phyloP scores from a whole-genome alignment of 768 basidiomycete species.

The Amyloporia xantha region DNA sequence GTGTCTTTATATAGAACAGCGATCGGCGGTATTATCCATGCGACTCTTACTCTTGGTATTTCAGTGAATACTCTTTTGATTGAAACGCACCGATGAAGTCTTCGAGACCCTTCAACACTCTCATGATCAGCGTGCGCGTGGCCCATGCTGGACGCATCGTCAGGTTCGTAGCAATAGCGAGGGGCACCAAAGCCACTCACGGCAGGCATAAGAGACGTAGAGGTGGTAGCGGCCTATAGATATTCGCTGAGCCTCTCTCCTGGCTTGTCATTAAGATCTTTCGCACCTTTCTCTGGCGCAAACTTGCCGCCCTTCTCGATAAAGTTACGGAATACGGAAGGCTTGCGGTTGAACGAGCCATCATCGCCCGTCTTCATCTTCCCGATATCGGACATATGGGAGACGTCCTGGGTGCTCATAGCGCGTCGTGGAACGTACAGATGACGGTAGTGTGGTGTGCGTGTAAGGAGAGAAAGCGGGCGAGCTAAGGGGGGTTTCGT shows the following conservation, averaged over 20 bases:
- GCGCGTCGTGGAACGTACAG: too few relatives aligned
- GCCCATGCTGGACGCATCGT: slow-evolving; percentile 67
- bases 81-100: slow-evolving; percentile 65
- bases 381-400: slow-evolving; percentile 43
- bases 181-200: slow-evolving; percentile 36
- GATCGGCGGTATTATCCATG: too few relatives aligned
- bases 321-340: slow-evolving; percentile 46
- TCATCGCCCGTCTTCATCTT: slow-evolving; percentile 49
- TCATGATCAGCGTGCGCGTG: slow-evolving; percentile 79
- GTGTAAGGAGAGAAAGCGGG: too few relatives aligned
- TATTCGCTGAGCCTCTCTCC: too few relatives aligned
- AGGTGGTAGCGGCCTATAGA: slow-evolving; percentile 90
- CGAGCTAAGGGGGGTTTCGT: too few relatives aligned
- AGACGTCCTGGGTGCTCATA: slow-evolving; percentile 23
- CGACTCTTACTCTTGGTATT: too few relatives aligned
- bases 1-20: too few relatives aligned
- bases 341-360: slow-evolving; percentile 59
- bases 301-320: slow-evolving; percentile 56
- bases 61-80: too few relatives aligned
- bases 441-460: too few relatives aligned
- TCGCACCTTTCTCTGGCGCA: slow-evolving; percentile 70
- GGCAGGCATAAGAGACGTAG: slow-evolving; percentile 84
- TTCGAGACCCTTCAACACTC: slow-evolving; percentile 90
- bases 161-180: background rate
- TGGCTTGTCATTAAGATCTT: too few relatives aligned